Conservation (phyloP, 345 rosid genomes). For the Mangifera indica region DNA sequence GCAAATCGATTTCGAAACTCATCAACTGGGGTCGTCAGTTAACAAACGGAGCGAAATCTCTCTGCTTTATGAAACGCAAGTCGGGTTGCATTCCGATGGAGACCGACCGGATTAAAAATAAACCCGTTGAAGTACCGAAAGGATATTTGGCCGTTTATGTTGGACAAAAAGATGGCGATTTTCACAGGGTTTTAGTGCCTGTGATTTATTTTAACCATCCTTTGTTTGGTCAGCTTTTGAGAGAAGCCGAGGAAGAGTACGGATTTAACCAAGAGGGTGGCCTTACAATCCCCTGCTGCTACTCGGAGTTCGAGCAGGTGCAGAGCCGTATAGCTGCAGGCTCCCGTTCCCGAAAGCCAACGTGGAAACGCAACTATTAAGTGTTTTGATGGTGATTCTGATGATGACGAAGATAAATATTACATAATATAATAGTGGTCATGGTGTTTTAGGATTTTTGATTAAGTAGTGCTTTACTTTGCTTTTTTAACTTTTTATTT, state of each 20-base stretch:
- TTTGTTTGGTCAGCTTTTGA: slow-evolving; percentile 70
- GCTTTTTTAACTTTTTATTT: not conserved
- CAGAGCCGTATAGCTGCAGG: slow-evolving; percentile 64
- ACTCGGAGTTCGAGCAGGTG: slow-evolving; percentile 79
- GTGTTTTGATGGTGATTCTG: not conserved
- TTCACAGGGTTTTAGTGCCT: slow-evolving; percentile 74
- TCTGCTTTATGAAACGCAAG: slow-evolving; percentile 33
- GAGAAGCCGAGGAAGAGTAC: slow-evolving; percentile 74
- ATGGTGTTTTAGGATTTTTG: slow-evolving; percentile 13
- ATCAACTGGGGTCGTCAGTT: slow-evolving; percentile 62
- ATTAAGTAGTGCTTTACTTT: slow-evolving; percentile 10
- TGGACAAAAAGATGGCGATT: slow-evolving; percentile 72
- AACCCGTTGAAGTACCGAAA: slow-evolving; percentile 51
- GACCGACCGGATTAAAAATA: slow-evolving; percentile 23
- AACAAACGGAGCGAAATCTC: slow-evolving; percentile 45
- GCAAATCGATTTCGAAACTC: slow-evolving; percentile 48
- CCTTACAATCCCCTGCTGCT: slow-evolving; percentile 83
- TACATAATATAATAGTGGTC: slow-evolving; percentile 10
- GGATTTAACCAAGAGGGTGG: slow-evolving; percentile 86
- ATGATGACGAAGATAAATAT: slow-evolving; percentile 27
- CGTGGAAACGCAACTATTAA: slow-evolving; percentile 38
- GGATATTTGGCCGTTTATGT: slow-evolving; percentile 84
- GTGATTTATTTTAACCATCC: slow-evolving; percentile 93
- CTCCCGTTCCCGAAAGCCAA: slow-evolving; percentile 37
- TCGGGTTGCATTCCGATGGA: slow-evolving; percentile 44